Base-by-base conservation (phyloP, 1,139 yeast species). In the Blastobotrys persicus region DNA sequence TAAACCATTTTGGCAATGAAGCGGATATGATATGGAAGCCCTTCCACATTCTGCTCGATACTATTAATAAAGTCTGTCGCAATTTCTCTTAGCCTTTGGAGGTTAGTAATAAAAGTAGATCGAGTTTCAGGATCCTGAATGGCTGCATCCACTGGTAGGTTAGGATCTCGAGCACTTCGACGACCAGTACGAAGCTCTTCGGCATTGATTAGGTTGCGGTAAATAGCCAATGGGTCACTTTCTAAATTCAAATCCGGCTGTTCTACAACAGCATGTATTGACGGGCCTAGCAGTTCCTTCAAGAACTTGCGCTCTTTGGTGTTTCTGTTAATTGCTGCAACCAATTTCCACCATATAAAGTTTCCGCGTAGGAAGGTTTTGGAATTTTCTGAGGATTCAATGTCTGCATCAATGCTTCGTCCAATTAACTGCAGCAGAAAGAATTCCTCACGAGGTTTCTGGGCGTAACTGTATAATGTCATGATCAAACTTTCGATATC, bases 71-170 rank as follows among this genome's bases (percentile, higher is more conserved):
- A 70, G 49, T 80, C 80, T 14, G 86, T 79, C 0, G 88, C 74
- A 42, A 76, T 74, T 58, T 87, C 95, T 62, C 98, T 77, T 49
- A 94, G 70, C 34, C 73, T 72, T 69, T 87, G 87, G 62, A 94
- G 73, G 59, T 92, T 91, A 42, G 74, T 69, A 35, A 92, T 83
- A 64, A 88, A 92, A 39, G 76, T 74, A 1, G 71, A 67, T 17
- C 94, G 77, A 0, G 92, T 89, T 16, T 78, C 83, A 1, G 81
- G 78, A 56, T 86, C 89, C 56, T 83, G 85, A 53, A 92, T 87
- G 1, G 98, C 96, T 32, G 73, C 76, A 44, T 83, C 85, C 0
- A 85, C 81, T 2, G 80, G 64, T 1, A 81, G 66, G 53, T 58
- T 68, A 51, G 74, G 74, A 41, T 76, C 73, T 55, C 60, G 78